Base-by-base conservation (phyloP, 2,329 filamentous ascomycete genomes). In the Lachnellula willkommii region DNA sequence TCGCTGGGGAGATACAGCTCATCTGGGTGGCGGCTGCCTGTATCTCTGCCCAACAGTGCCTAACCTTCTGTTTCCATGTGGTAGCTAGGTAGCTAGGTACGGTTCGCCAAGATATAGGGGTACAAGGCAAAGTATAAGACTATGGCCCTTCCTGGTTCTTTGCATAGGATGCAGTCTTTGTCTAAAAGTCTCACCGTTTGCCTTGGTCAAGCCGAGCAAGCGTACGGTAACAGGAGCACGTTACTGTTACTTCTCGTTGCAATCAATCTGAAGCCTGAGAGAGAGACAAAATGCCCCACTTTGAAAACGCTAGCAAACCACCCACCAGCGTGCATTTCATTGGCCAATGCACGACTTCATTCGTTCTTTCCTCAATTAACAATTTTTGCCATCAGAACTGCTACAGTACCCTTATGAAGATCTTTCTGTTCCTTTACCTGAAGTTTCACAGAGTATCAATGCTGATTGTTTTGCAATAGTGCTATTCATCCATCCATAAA, bases 111-210 rank as follows among this genome's bases (percentile, higher is more conserved):
- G 20, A 32, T 17, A 35, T 5, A 17, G 26, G 39, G 37, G 50
- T 35, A 52, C 42, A 54, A 39, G 52, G 55, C 47, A 47, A 47
- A 56, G 52, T 60, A 58, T 58, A 60, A 54, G 54, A 51, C 39
- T 47, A n/a, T 48, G 47, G 37, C 15, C 28, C n/a, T 58, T 56
- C 55, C 39, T 22, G 17, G 24, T 50, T 48, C 51, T 50, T 37
- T 50, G 50, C 52, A 55, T 49, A 39, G 43, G 47, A 48, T 60
- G 45, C 43, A 51, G 48, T 50, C 52, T 40, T 57, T 55, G 46
- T 54, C n/a, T 42, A 42, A 14, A 48, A 17, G 47, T 35, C 14
- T 51, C 35, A 14, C 45, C 26, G 45, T 47, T 47, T 47, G 45
- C 22, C 45, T 47, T 22, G 45, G 22, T 26, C 24, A 47, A 26